Base-by-base conservation (phyloP, 139 green algal genomes). In the Limnomonas spitsbergensis region DNA sequence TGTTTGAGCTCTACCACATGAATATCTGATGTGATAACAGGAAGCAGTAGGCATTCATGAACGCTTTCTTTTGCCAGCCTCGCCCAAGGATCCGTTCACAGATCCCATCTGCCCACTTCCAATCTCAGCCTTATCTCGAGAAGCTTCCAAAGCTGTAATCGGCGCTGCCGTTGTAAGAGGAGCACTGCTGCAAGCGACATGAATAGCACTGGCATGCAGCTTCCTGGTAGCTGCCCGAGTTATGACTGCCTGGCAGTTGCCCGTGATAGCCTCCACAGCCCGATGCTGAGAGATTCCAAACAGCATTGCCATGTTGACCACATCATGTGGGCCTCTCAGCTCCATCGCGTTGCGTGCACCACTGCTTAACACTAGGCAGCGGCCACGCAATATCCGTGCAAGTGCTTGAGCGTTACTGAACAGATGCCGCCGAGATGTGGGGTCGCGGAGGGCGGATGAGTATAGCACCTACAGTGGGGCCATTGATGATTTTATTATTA, bases 391-490 rank as follows among this genome's bases (percentile, higher is more conserved):
- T 40, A 67, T 42, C n/a, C 40, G 29, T 38, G 20, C 66, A 35
- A 94, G 77, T 4, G 83, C 82, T 54, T 87, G 71, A 2, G 83
- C 86, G 61, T 91, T 91, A 40, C 80, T 70, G 61, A 93, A 89
- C 7, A 90, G 42, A 61, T 89, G 87, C 4, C 88, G 81, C 1
- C 85, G 78, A 4, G 81, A 47, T 14, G 68, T 77, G 4, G 73
- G 37, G 7, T 89, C 84, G 0, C 85, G 74, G 24, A 90, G 82
- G 7, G 69, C 80, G 24, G 69, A 42, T 1, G 75, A 53, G 36
- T 89, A 86, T 32, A 37, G 77, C 24, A 94, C 77, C 89, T 89
- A n/a, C n/a, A n/a, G n/a, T n/a, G n/a, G n/a, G n/a, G n/a, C n/a
- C n/a, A n/a, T n/a, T n/a, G n/a, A n/a, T n/a, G n/a, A n/a, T n/a